Evolutionary conservation across 164 flowering plant genomes (phyloP), one percentile per base, ranked within the genome.

Genomic region (Sextonia rubra): DNA sequence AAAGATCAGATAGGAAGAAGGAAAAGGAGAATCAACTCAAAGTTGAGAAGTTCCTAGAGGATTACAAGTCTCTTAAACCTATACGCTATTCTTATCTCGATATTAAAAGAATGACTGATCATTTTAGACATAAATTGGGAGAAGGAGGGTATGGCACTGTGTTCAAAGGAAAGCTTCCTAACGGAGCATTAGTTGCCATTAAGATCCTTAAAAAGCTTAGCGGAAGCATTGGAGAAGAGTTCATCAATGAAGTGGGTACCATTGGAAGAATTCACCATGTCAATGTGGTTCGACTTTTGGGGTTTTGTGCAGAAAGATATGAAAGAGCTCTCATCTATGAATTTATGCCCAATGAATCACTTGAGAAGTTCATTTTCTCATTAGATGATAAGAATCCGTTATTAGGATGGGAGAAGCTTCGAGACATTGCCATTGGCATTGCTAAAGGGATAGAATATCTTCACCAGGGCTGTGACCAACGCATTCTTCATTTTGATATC

Each of bases 181-280:
- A 47, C 23, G 70, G 70, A 44, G 12, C 1, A 23, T 48, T 68
- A 2, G 56, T 68, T 47, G 70, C 70, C 12, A 30, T 68, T 4
- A 68, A 68, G 29, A 37, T 68, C 6, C 47, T 70, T 7, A 56
- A 65, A n/a, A 72, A 18, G 24, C 26, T 47, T 20, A 70, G 17
- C 14, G 18, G 17, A 17, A 37, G 44, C 11, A 27, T 56, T 26
- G 64, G 72, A 0, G 72, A 27, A 2, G 47, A 27, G 11, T 70
- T 70, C 72, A 70, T 70, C 47, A 70, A 70, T 70, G 72, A 70
- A 30, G 72, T 70, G 22, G 64, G 32, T 3, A 70, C 64, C 72
- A 70, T 70, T 70, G 72, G 72, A 6, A 70, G 64, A 26, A 55
- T 58, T 56, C 64, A 70, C 64, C 72, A 70, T 56, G 64, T 70